A percentile compares a stretch with the other conserved stretches of the same genome.
phyloP scores from a whole-genome alignment of 495 filamentous ascomycete species.

The Margaritispora aquatica region DNA sequence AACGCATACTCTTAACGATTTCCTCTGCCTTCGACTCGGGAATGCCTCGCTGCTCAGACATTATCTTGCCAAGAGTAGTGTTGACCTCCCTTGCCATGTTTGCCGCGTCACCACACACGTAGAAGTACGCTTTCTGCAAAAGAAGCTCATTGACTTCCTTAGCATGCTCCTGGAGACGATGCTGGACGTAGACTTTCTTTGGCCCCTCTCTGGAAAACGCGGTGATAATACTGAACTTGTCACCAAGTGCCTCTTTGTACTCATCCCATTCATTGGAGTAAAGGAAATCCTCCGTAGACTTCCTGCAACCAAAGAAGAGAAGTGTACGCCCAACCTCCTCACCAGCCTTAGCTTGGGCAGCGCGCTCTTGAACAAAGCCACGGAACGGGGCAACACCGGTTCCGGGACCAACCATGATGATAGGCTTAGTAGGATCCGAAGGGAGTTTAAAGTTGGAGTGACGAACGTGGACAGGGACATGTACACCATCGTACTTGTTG shows the following conservation, averaged over 20 bases:
- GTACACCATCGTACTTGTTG: constrained; percentile 95
- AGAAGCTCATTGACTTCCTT: constrained; percentile 84
- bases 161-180: constrained; percentile 76
- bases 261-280: constrained; percentile 92
- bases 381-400: constrained; percentile 97
- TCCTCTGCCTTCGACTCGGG: constrained; percentile 84
- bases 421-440: constrained; percentile 85
- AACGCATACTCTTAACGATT: constrained; percentile 91
- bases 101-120: constrained; percentile 96
- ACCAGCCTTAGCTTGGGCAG: constrained; percentile 69
- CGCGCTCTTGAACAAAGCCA: constrained; percentile 91
- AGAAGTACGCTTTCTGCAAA: constrained; percentile 85
- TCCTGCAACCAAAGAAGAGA: constrained; percentile 93
- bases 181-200: constrained; percentile 96
- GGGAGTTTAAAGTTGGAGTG: constrained; percentile 99
- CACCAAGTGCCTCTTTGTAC: constrained; percentile 75
- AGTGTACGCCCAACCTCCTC: constrained; percentile 84
- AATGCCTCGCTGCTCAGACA: constrained; percentile 74
- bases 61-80: constrained; percentile 72
- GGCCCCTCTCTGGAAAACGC: constrained; percentile 85
- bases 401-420: constrained; percentile 95
- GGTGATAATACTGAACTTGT: constrained; percentile 78
- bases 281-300: constrained; percentile 77
- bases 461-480: constrained; percentile 91
- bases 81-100: constrained; percentile 99